phyloP scores from a whole-genome alignment of 2,329 filamentous ascomycete species.

The Elsinoe ampelina region DNA sequence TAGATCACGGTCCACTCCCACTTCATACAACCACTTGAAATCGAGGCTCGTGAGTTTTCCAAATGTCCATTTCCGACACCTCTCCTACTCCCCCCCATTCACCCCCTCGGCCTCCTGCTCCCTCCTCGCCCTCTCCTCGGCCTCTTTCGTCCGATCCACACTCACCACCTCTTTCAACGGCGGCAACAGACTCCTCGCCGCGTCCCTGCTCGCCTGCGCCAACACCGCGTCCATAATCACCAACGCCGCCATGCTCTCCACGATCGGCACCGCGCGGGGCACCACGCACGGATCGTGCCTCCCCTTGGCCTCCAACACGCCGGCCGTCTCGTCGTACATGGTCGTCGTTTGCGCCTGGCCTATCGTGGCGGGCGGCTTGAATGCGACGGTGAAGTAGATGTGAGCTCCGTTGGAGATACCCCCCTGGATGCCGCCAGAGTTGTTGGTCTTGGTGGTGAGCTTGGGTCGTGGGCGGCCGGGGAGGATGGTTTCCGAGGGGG shows the following conservation, averaged over 20 bases:
- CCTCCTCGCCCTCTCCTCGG: constrained; percentile 15
- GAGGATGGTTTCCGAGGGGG: constrained; percentile 25
- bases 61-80: neutral
- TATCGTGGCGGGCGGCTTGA: constrained; percentile 94
- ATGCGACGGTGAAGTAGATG: constrained; percentile 89
- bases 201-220: constrained; percentile 61
- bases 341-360: constrained; percentile 77
- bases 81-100: neutral
- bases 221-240: constrained; percentile 80
- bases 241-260: constrained; percentile 84
- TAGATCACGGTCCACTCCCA: too few species aligned
- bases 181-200: constrained; percentile 39
- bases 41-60: too few species aligned
- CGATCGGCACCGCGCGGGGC: constrained; percentile 72
- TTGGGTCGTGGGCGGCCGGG: constrained; percentile 37
- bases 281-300: constrained; percentile 91
- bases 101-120: constrained; percentile 16
- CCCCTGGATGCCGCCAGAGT: constrained; percentile 89
- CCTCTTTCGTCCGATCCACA: constrained; percentile 18
- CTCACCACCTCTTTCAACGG: constrained; percentile 32
- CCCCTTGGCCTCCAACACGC: constrained; percentile 80
- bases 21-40: neutral
- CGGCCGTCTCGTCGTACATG: constrained; percentile 66
- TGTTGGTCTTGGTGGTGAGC: constrained; percentile 83
- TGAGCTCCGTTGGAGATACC: constrained; percentile 89